Base-by-base conservation (phyloP, 352 stramenopile genomes). In the Albugo laibachii region DNA sequence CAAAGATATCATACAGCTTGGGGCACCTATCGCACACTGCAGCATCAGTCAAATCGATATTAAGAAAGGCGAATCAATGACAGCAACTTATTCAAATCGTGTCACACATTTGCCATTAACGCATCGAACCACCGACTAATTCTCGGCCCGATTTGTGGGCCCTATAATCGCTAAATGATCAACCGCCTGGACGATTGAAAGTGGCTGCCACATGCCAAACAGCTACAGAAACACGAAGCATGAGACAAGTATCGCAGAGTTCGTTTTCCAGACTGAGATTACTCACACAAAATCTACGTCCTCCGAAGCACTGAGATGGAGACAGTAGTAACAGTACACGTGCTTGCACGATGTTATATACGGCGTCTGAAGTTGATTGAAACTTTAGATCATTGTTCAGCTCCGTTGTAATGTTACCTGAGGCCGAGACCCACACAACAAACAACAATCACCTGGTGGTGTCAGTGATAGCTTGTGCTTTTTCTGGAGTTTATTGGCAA, bases 311-410 rank as follows among this genome's bases (percentile, higher is more conserved):
- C 74, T 69, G 18, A 75, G 83, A 45, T 89, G 73, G 13, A 89
- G 50, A 47, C 77, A 89, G 47, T 83, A 89, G 58, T 87, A 89
- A 57, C 77, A 89, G 50, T 89, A 89, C 16, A 83, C 48, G 48
- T 89, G 77, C 53, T 83, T 80, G 57, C 77, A 89, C 11, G 77
- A 85, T 45, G 77, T 89, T 47, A 85, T 77, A 61, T 89, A 89
- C n/a, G 77, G 74, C 13, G 77, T 89, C 66, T 86, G 56, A 0
- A 54, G 47, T 27, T 41, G 38, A 8, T 15, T 18, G 36, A 13
- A 44, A 10, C 41, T 14, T 36, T 15, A 49, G 0, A 11, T 49
- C 18, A 31, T 10, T 27, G 10, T 45, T 16, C 11, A 36, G 24
- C 5, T 43, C 11, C 2, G 13, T 14, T 14, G 36, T 11, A 18